These are phyloP conservation scores for Pseudomassariella vexata DNA, from an alignment of 2,329 filamentous ascomycete genomes.

Conservation along the genomic window DNA sequence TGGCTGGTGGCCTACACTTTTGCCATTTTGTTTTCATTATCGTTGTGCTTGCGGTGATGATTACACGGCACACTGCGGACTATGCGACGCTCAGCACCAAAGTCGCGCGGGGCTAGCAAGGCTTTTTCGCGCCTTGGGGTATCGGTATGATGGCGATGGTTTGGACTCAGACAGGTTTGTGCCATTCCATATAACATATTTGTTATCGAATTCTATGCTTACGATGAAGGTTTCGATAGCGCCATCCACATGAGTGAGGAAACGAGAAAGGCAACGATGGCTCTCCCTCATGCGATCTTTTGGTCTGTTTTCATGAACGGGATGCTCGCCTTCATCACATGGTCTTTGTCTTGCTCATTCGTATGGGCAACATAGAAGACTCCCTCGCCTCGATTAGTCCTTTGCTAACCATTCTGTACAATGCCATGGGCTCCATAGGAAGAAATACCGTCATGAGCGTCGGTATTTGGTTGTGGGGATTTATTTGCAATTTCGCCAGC, in stretches of 20 bases:
- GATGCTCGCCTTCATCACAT: slow-evolving; percentile 33
- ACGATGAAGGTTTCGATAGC: slow-evolving; percentile 34
- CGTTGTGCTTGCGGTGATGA: slow-evolving; percentile 1
- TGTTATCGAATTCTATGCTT: not conserved
- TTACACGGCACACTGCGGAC: not conserved
- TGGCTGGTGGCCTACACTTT: not conserved
- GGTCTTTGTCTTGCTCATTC: slow-evolving; percentile 34
- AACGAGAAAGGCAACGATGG: slow-evolving; percentile 35
- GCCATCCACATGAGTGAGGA: slow-evolving; percentile 42
- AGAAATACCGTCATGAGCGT: slow-evolving; percentile 34
- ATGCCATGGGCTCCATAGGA: slow-evolving; percentile 30
- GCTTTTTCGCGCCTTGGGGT: no score
- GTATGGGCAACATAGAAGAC: slow-evolving; percentile 32
- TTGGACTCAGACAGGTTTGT: no score
- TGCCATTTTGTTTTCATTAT: not conserved
- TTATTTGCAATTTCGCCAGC: slow-evolving; percentile 32
- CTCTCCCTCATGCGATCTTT: slow-evolving; percentile 38
- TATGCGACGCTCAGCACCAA: not conserved
- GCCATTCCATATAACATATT: not conserved
- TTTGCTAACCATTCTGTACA: slow-evolving; percentile 22
- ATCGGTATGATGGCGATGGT: no score
- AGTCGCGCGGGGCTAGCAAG: no score
- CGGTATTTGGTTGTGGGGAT: slow-evolving; percentile 29
- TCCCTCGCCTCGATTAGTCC: slow-evolving; percentile 27
- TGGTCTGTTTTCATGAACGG: slow-evolving; percentile 37